These are phyloP conservation scores for Citrus sinensis DNA, from an alignment of 345 rosid genomes.

Conservation along the genomic window DNA sequence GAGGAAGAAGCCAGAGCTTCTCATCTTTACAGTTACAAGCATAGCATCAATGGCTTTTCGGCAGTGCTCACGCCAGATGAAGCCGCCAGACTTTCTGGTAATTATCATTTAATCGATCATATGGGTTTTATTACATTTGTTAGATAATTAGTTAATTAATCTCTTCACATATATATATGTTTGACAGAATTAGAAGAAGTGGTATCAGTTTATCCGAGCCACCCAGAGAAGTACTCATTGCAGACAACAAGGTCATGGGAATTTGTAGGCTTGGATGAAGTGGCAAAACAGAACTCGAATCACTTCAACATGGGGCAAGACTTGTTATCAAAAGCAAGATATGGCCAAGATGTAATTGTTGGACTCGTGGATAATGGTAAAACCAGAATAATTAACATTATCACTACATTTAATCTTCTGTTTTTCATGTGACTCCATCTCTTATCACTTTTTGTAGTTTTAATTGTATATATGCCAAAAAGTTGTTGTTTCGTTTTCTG, in stretches of 20 bases:
- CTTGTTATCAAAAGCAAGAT: slow-evolving; percentile 44
- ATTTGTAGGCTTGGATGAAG: slow-evolving; percentile 59
- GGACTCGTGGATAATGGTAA: slow-evolving; percentile 85
- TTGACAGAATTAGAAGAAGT: slow-evolving; percentile 62
- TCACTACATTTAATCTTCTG: not conserved
- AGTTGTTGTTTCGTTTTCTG: not conserved
- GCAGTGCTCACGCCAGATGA: slow-evolving; percentile 62
- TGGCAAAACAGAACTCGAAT: not conserved
- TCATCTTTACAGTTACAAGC: slow-evolving; percentile 82
- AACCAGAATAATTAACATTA: not conserved
- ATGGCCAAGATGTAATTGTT: slow-evolving; percentile 64
- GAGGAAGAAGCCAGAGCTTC: slow-evolving; percentile 66
- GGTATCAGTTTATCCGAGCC: slow-evolving; percentile 43
- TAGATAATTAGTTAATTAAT: not conserved
- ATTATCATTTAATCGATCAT: not conserved
- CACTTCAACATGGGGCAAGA: slow-evolving; percentile 14
- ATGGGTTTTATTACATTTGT: not conserved
- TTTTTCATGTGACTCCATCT: slow-evolving; percentile 26
- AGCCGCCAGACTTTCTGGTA: slow-evolving; percentile 67
- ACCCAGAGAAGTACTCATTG: slow-evolving; percentile 45
- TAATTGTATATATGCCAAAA: not conserved
- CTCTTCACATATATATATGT: not conserved
- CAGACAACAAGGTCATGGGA: slow-evolving; percentile 94
- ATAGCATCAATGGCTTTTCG: slow-evolving; percentile 81
- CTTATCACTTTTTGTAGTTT: slow-evolving; percentile 14